Conservation (phyloP, 108 stramenopile species). For the Nitzschia inconspicua region DNA sequence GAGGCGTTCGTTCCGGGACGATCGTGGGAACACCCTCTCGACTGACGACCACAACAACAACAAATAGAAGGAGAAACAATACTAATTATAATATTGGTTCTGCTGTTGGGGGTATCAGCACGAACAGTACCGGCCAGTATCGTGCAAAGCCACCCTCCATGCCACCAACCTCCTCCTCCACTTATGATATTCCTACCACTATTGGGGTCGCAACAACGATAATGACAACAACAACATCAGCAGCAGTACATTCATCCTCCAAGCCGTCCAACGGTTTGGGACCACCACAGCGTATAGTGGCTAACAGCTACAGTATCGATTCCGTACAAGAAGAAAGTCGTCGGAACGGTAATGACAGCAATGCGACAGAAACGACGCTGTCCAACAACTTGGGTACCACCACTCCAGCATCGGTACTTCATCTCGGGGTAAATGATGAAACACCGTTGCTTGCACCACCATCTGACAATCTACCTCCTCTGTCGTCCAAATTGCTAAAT, state of each 20-base stretch:
- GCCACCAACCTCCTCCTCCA: not conserved
- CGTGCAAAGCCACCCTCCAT: not conserved
- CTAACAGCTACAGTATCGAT: too few species aligned
- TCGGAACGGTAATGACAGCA: too few species aligned
- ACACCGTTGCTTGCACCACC: not conserved
- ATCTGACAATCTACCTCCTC: too few species aligned
- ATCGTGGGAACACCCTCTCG: too few species aligned
- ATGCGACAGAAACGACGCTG: too few species aligned
- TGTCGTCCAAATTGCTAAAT: too few species aligned
- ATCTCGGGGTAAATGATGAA: too few species aligned
- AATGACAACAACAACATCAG: not conserved
- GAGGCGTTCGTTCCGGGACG: too few species aligned
- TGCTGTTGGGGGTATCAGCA: not conserved
- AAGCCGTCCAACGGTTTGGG: constrained; percentile 11
- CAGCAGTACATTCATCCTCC: not conserved
- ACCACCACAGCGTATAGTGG: constrained; percentile 21
- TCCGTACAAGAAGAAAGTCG: too few species aligned
- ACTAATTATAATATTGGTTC: not conserved
- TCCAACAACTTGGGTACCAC: too few species aligned
- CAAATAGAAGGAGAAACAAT: not conserved
- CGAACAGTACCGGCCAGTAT: not conserved
- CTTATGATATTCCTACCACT: constrained; percentile 13
- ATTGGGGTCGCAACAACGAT: constrained; percentile 21
- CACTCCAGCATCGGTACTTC: too few species aligned
- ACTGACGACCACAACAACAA: too few species aligned